phyloP scores from a whole-genome alignment of 352 stramenopile genomes.

The Porosira glacialis region DNA sequence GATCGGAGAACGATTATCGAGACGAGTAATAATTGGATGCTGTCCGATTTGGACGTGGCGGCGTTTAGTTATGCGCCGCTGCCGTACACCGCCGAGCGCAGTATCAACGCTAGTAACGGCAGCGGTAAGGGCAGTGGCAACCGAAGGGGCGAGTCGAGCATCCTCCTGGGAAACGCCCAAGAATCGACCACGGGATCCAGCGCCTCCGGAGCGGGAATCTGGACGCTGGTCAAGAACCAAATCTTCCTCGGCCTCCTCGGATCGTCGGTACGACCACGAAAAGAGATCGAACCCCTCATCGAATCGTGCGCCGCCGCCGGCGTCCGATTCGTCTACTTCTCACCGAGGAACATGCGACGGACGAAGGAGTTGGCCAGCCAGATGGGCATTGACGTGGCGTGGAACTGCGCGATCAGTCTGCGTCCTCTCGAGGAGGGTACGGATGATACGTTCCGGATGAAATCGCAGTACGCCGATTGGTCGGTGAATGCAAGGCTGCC shows the following conservation, averaged over 20 bases:
- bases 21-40: constrained; percentile 76
- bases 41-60: constrained; percentile 68
- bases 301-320: constrained; percentile 91
- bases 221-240: too few species aligned
- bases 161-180: too few species aligned
- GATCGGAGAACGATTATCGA: constrained; percentile 73
- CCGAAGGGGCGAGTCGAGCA: too few species aligned
- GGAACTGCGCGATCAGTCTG: constrained; percentile 98
- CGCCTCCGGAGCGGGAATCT: too few species aligned
- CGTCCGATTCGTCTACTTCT: constrained; percentile 93
- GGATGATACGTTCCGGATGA: constrained; percentile 93
- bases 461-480: constrained; percentile 95
- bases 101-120: too few species aligned
- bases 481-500: constrained; percentile 85
- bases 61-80: constrained; percentile 80
- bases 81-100: constrained; percentile 56
- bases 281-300: constrained; percentile 92
- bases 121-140: too few species aligned
- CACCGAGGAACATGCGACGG: constrained; percentile 96
- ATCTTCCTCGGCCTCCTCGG: constrained; percentile 97
- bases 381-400: constrained; percentile 98
- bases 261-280: constrained; percentile 90
- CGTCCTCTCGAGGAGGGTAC: constrained; percentile 86
- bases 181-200: too few species aligned
- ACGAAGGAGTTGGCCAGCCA: constrained; percentile 96